phyloP scores from a whole-genome alignment of 495 filamentous ascomycete genomes.

The Aspergillus asperescens region DNA sequence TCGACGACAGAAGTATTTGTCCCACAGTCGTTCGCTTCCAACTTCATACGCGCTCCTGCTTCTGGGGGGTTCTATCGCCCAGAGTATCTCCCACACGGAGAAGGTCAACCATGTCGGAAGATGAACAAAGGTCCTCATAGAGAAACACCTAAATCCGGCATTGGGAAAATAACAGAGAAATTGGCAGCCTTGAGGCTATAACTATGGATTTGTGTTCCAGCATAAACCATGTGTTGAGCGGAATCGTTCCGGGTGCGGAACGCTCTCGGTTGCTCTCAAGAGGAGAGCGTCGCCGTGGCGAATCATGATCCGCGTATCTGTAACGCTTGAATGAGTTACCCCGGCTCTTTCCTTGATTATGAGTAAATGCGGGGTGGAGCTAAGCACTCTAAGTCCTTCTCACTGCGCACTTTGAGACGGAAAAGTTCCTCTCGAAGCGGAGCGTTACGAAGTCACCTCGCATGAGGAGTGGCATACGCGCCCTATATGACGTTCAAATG shows the following conservation, averaged over 20 bases:
- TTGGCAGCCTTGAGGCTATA: too few relatives aligned
- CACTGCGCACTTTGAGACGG: neutral
- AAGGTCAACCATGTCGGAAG: neutral
- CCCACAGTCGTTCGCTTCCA: too few relatives aligned
- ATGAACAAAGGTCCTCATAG: too few relatives aligned
- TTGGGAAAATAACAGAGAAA: too few relatives aligned
- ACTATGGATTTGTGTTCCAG: neutral
- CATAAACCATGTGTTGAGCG: neutral
- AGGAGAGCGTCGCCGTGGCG: neutral
- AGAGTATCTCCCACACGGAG: too few relatives aligned
- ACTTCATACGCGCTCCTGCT: too few relatives aligned
- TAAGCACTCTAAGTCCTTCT: neutral
- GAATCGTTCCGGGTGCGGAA: slow-evolving; percentile 17
- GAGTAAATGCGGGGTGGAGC: neutral
- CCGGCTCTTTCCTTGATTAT: neutral
- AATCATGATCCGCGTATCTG: neutral
- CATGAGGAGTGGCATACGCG: neutral
- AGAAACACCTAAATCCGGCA: too few relatives aligned
- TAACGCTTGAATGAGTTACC: slow-evolving; percentile 1
- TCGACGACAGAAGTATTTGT: too few relatives aligned
- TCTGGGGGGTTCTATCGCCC: too few relatives aligned
- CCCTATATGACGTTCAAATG: neutral
- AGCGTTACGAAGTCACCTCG: neutral
- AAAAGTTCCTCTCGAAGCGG: slow-evolving; percentile 14
- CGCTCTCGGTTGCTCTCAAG: slow-evolving; percentile 2